These are phyloP conservation scores for Fistulifera solaris DNA, from an alignment of 108 stramenopile genomes.

Conservation along the genomic window DNA sequence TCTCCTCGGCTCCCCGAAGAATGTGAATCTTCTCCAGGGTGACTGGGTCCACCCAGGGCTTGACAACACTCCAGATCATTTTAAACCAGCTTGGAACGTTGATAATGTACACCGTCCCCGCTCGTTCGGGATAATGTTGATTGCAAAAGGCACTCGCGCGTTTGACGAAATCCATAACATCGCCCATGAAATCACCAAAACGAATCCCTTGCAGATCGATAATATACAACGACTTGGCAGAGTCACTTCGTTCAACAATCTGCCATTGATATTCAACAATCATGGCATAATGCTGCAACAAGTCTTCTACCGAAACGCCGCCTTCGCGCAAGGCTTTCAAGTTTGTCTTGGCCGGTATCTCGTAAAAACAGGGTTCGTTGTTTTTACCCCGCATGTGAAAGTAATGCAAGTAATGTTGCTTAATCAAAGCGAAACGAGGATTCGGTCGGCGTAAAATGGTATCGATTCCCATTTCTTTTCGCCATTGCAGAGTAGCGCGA, in stretches of 20 bases:
- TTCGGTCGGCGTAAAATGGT: slow-evolving; percentile 38
- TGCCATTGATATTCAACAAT: slow-evolving; percentile 71
- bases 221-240: slow-evolving; percentile 39
- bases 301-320: slow-evolving; percentile 31
- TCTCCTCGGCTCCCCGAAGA: slow-evolving; percentile 31
- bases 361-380: slow-evolving; percentile 56
- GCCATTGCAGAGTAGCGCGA: slow-evolving; percentile 53
- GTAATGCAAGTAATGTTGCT: slow-evolving; percentile 58
- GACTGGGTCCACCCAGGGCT: slow-evolving; percentile 46
- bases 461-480: slow-evolving; percentile 50
- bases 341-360: slow-evolving; percentile 58
- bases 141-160: slow-evolving; percentile 38
- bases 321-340: slow-evolving; percentile 37
- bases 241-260: slow-evolving; percentile 44
- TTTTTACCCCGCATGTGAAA: slow-evolving; percentile 47
- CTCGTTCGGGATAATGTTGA: slow-evolving; percentile 70
- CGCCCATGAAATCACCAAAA: slow-evolving; percentile 68
- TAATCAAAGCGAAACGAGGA: slow-evolving; percentile 49
- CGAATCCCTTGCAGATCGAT: slow-evolving; percentile 69
- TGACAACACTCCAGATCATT: slow-evolving; percentile 62
- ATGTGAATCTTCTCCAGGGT: slow-evolving; percentile 54
- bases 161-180: slow-evolving; percentile 61
- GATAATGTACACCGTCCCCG: slow-evolving; percentile 16
- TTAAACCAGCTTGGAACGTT: slow-evolving; percentile 37
- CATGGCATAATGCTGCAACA: slow-evolving; percentile 66